These are phyloP conservation scores for Boletellus sp. DNA, from an alignment of 1,284 basidiomycete species.

Conservation along the genomic window DNA sequence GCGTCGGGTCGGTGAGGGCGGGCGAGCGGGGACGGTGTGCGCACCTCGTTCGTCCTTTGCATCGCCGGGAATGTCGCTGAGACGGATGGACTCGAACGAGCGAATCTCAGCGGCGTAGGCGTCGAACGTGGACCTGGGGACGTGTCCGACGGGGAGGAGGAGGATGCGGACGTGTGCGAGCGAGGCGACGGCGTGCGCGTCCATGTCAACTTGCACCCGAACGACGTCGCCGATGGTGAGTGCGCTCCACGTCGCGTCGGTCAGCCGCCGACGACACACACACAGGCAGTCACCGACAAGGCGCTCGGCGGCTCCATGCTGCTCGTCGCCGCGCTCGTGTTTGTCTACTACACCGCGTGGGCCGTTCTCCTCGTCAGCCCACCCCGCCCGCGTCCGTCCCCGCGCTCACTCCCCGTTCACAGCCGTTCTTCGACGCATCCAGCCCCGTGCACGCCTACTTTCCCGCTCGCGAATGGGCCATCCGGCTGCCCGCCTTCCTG, in stretches of 20 bases:
- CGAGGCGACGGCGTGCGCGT: conserved; percentile 62
- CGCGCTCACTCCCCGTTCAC: conserved; percentile 8
- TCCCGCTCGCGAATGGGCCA: conserved; percentile 87
- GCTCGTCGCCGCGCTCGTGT: conserved; percentile 69
- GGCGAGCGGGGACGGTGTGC: conserved; percentile 14
- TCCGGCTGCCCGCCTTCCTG: conserved; percentile 80
- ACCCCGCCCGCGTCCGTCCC: background rate
- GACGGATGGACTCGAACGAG: conserved; percentile 64
- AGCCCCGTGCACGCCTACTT: conserved; percentile 77
- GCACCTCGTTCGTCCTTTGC: conserved; percentile 74
- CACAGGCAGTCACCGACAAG: conserved; percentile 78
- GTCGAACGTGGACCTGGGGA: conserved; percentile 60
- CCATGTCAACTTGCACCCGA: conserved; percentile 26
- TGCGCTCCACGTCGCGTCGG: background rate
- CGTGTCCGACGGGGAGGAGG: conserved; percentile 73
- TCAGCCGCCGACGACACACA: conserved; percentile 14
- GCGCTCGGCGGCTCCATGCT: conserved; percentile 78
- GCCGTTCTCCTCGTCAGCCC: conserved; percentile 74
- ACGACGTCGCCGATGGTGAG: conserved; percentile 28
- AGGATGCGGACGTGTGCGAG: conserved; percentile 76
- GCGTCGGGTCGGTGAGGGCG: conserved; percentile 8
- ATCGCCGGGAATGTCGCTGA: conserved; percentile 78
- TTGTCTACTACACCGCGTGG: conserved; percentile 90
- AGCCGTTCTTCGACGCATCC: conserved; percentile 83
- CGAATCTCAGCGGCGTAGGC: conserved; percentile 68